These are phyloP conservation scores for Aspergillus tanneri DNA, from an alignment of 2,329 filamentous ascomycete species.

Conservation along the genomic window DNA sequence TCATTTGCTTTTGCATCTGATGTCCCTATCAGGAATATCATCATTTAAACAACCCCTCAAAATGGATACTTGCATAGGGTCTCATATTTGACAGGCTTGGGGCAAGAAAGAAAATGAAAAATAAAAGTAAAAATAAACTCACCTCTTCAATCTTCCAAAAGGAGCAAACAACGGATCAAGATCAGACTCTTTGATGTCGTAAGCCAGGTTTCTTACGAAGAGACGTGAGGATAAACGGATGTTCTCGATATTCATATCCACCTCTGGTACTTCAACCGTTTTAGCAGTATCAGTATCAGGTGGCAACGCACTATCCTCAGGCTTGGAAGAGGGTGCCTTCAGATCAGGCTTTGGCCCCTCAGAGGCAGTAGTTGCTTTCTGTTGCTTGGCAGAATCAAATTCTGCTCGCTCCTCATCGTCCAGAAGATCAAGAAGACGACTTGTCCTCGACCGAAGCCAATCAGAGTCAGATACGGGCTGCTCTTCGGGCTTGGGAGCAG, in stretches of 20 bases:
- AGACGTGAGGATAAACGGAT: slow-evolving; percentile 73
- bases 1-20: slow-evolving; percentile 92
- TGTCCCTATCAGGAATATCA: slow-evolving; percentile 99
- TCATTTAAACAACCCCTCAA: slow-evolving; percentile 60
- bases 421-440: slow-evolving; percentile 76
- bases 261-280: slow-evolving; percentile 20
- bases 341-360: slow-evolving; percentile 10
- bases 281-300: slow-evolving; percentile 9
- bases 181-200: slow-evolving; percentile 73
- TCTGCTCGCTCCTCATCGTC: slow-evolving; percentile 60
- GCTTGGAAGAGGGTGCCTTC: slow-evolving; percentile 14
- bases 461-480: slow-evolving; percentile 68
- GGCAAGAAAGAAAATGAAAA: slow-evolving; percentile 16
- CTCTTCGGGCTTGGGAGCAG: slow-evolving; percentile 29
- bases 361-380: slow-evolving; percentile 18
- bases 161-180: slow-evolving; percentile 67
- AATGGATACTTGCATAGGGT: neutral
- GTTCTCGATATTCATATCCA: slow-evolving; percentile 54
- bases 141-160: slow-evolving; percentile 85
- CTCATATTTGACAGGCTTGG: neutral
- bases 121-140: slow-evolving; percentile 46
- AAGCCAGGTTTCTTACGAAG: slow-evolving; percentile 87
- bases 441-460: slow-evolving; percentile 89
- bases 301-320: slow-evolving; percentile 17
- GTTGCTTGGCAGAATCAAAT: slow-evolving; percentile 42